phyloP scores from a whole-genome alignment of 257 asterid species.

The Rauvolfia tetraphylla region DNA sequence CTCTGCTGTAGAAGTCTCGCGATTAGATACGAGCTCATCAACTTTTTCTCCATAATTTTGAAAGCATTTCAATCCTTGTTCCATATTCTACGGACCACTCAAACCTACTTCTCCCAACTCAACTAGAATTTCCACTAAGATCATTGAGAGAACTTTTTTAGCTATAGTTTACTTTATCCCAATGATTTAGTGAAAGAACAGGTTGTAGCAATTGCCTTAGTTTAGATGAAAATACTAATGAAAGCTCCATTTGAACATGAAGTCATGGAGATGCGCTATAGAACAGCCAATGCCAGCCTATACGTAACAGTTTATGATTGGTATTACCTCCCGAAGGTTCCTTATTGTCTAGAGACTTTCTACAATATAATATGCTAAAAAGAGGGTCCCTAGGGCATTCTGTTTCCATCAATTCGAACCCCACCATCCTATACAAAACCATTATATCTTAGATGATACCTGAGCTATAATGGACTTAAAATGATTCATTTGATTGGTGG shows the following conservation, averaged over 20 bases:
- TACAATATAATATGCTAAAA: neutral
- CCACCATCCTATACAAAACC: constrained; percentile 1
- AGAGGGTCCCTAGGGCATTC: constrained; percentile 6
- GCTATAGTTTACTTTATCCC: neutral
- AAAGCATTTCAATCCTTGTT: neutral
- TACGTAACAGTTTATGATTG: neutral
- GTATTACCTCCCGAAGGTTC: neutral
- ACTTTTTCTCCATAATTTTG: neutral
- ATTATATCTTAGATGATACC: neutral
- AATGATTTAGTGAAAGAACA: neutral
- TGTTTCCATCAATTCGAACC: constrained; percentile 6
- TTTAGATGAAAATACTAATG: neutral
- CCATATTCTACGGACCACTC: neutral
- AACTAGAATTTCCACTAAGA: neutral
- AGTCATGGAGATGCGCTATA: neutral
- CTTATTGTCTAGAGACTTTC: neutral
- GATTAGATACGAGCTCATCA: too few relatives aligned
- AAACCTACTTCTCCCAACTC: neutral
- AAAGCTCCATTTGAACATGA: constrained; percentile 1
- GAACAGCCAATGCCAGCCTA: constrained; percentile 12
- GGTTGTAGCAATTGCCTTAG: neutral
- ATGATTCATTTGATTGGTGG: neutral
- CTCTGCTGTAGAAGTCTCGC: too few relatives aligned
- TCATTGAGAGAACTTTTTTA: neutral
- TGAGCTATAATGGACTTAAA: neutral